Conservation (phyloP, 2,329 filamentous ascomycete genomes). For the Lasiodiplodia gonubiensis region DNA sequence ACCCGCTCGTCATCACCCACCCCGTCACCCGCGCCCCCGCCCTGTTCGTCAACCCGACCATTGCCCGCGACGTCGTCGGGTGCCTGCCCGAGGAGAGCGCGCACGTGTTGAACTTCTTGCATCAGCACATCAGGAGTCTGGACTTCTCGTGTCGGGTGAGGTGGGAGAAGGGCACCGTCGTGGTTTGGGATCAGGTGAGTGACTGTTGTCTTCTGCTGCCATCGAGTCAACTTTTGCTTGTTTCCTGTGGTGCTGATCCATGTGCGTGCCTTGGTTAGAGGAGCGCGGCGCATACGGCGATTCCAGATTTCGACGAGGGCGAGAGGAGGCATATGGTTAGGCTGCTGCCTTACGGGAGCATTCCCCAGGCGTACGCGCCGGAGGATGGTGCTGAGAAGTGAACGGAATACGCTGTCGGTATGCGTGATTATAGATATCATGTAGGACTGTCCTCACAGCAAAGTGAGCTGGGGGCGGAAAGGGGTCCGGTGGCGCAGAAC, state of each 20-base stretch:
- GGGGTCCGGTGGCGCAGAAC: not conserved
- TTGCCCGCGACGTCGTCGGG: constrained; percentile 4
- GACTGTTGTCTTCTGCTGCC: not conserved
- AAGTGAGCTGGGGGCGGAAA: not conserved
- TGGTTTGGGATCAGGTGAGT: constrained; percentile 25
- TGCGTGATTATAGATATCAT: not conserved
- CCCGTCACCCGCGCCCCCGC: constrained; percentile 1
- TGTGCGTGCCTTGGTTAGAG: not conserved
- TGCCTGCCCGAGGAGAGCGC: not conserved
- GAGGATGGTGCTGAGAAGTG: not conserved
- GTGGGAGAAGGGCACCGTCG: constrained; percentile 18
- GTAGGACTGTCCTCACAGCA: not conserved
- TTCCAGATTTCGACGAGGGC: constrained; percentile 18
- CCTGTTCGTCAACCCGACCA: constrained; percentile 15
- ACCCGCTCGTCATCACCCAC: constrained; percentile 6
- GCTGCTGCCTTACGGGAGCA: constrained; percentile 16
- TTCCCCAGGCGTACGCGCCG: constrained; percentile 5
- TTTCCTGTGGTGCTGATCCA: not conserved
- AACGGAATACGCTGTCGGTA: not conserved
- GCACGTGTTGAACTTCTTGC: constrained; percentile 5
- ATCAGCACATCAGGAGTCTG: not conserved
- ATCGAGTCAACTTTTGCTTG: no score
- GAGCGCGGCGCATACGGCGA: constrained; percentile 19
- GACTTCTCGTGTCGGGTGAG: constrained; percentile 15
- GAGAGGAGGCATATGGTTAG: constrained; percentile 19